Percentiles rank a stretch among this genome's conserved stretches.
These are phyloP conservation scores for Lactarius sp. DNA, from an alignment of 768 basidiomycete species.

Conservation along the genomic window DNA sequence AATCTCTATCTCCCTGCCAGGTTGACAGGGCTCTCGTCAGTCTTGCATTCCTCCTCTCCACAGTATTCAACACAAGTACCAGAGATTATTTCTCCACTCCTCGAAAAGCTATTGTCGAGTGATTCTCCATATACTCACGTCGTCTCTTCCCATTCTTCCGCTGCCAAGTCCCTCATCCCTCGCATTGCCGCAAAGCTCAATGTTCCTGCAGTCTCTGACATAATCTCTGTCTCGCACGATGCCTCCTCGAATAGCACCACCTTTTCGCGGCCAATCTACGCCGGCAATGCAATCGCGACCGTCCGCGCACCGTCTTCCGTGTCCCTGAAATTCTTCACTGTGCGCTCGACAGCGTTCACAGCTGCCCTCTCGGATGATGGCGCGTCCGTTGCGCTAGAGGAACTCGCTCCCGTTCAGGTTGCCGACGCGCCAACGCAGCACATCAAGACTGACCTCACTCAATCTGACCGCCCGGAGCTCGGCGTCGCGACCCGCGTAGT, in stretches of 20 bases:
- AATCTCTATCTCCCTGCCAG: conserved; percentile 35
- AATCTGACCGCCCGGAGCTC: conserved; percentile 91
- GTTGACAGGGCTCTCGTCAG: conserved; percentile 57
- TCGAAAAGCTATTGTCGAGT: conserved; percentile 66
- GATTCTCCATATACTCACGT: conserved; percentile 79
- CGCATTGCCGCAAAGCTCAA: conserved; percentile 88
- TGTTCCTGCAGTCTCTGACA: conserved; percentile 86
- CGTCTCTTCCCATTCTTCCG: conserved; percentile 86
- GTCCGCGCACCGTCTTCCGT: conserved; percentile 75
- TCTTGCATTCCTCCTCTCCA: conserved; percentile 66
- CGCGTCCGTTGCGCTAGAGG: conserved; percentile 53
- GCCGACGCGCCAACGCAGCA: conserved; percentile 55
- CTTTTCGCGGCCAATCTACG: conserved; percentile 93
- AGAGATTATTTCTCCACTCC: conserved; percentile 76
- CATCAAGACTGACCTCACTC: conserved; percentile 69
- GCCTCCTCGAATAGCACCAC: conserved; percentile 65
- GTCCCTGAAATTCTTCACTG: conserved; percentile 89
- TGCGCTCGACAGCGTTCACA: conserved; percentile 85
- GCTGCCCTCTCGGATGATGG: conserved; percentile 52
- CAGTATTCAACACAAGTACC: conserved; percentile 67
- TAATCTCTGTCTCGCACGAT: conserved; percentile 74
- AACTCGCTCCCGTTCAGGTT: conserved; percentile 60
- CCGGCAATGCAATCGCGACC: conserved; percentile 94
- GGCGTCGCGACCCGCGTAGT: conserved; percentile 84
- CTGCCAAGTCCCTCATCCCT: conserved; percentile 89